phyloP scores from a whole-genome alignment of 2,329 filamentous ascomycete genomes.

The Calonectria montana region DNA sequence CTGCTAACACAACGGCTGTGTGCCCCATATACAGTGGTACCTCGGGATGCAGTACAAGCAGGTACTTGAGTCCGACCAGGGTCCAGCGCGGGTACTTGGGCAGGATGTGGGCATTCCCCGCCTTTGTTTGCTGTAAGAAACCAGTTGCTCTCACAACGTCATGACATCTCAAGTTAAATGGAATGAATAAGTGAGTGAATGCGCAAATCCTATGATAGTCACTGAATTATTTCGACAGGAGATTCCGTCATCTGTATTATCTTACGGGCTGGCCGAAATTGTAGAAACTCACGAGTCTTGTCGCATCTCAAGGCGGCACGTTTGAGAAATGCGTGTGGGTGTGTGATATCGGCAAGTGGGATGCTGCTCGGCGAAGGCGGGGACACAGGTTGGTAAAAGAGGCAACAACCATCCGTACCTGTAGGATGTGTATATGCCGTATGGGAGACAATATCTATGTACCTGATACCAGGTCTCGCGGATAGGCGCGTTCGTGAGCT shows the following conservation, averaged over 20 bases:
- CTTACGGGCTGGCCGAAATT: neutral
- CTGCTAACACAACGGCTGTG: constrained; percentile 8
- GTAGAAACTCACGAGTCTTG: neutral
- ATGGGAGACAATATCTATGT: neutral
- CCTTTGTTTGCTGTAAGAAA: neutral
- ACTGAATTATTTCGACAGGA: neutral
- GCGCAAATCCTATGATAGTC: neutral
- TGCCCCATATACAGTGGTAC: neutral
- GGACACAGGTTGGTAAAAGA: neutral
- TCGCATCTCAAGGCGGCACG: neutral
- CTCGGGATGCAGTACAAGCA: constrained; percentile 1
- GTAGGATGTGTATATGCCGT: neutral
- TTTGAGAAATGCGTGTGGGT: constrained; percentile 9
- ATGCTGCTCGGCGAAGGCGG: constrained; percentile 19
- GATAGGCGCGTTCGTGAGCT: neutral
- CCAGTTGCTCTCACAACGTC: neutral
- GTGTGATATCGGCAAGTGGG: constrained; percentile 30
- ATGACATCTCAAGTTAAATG: neutral
- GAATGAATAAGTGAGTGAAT: neutral
- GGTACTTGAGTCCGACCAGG: neutral
- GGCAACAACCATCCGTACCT: constrained; percentile 15
- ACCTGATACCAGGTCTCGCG: neutral
- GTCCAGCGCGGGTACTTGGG: neutral
- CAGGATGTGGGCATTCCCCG: constrained; percentile 12
- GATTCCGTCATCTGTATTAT: neutral